These are phyloP conservation scores for Logfia minima DNA, from an alignment of 129 eudicot species.

Conservation along the genomic window DNA sequence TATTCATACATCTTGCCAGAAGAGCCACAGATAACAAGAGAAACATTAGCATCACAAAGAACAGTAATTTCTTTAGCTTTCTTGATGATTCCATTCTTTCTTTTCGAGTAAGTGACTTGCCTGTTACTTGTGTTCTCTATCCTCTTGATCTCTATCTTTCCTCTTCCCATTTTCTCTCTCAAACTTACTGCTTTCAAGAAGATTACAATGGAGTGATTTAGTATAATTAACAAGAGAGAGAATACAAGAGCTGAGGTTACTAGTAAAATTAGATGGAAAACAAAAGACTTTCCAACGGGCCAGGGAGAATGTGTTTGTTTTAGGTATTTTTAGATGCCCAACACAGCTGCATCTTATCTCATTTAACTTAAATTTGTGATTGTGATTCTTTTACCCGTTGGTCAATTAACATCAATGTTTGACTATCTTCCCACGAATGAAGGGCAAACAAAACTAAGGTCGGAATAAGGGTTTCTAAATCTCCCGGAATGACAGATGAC, in stretches of 20 bases:
- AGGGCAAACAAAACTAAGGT: background rate
- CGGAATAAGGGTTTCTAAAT: background rate
- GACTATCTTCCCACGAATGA: background rate
- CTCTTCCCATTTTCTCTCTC: slow-evolving; percentile 58
- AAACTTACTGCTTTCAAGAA: background rate
- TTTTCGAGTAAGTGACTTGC: slow-evolving; percentile 88
- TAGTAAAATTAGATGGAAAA: slow-evolving; percentile 50
- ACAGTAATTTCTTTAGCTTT: slow-evolving; percentile 90
- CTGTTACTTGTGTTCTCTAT: slow-evolving; percentile 85
- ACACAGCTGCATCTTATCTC: slow-evolving; percentile 39
- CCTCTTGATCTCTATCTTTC: slow-evolving; percentile 88
- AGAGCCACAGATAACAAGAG: slow-evolving; percentile 69
- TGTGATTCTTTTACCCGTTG: background rate
- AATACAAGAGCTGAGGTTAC: slow-evolving; percentile 30
- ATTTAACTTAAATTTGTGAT: background rate
- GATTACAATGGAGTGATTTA: slow-evolving; percentile 12
- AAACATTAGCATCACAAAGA: slow-evolving; percentile 88
- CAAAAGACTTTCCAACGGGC: slow-evolving; percentile 55
- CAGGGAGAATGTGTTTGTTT: slow-evolving; percentile 36
- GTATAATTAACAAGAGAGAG: slow-evolving; percentile 5
- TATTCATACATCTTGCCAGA: slow-evolving; percentile 84
- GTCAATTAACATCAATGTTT: background rate
- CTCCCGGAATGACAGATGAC: background rate
- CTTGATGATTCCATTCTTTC: slow-evolving; percentile 82
- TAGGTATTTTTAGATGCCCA: slow-evolving; percentile 46